Conservation (phyloP, 805 yeast genomes). For the Metschnikowia cubensis region DNA sequence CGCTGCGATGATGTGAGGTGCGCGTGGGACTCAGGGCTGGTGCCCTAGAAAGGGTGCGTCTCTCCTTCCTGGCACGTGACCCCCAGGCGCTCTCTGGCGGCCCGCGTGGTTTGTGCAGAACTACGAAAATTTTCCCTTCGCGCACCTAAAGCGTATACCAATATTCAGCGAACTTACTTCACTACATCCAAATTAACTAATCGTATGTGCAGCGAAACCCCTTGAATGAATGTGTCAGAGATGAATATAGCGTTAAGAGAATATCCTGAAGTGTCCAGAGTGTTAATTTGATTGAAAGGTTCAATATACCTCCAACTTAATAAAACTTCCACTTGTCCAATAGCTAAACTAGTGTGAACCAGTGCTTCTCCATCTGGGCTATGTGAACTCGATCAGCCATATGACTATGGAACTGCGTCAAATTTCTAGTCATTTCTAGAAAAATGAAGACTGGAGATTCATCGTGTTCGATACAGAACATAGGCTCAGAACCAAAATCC, state of each 20-base stretch:
- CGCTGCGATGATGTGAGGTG: conserved; percentile 6
- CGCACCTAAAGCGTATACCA: conserved; percentile 6
- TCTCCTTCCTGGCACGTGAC: neutral
- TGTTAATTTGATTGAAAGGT: too few species aligned
- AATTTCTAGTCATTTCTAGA: too few species aligned
- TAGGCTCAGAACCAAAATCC: too few species aligned
- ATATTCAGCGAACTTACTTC: conserved; percentile 3
- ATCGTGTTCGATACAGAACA: too few species aligned
- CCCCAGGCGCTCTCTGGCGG: neutral
- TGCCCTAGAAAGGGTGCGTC: conserved; percentile 6
- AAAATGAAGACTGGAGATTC: too few species aligned
- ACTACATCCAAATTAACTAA: conserved; percentile 11
- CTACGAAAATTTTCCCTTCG: conserved; percentile 16
- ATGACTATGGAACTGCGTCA: too few species aligned
- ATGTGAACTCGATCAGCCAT: too few species aligned
- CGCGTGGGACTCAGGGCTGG: conserved; percentile 7
- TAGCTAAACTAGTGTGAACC: too few species aligned
- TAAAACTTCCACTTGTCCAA: too few species aligned
- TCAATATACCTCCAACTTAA: too few species aligned
- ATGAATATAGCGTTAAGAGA: neutral
- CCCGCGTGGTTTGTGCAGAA: conserved; percentile 3
- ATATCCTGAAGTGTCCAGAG: too few species aligned
- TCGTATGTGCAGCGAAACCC: conserved; percentile 4
- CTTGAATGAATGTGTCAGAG: neutral
- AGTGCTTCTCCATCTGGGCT: too few species aligned